phyloP scores from a whole-genome alignment of 2,329 filamentous ascomycete species.

The Penicillium carneum region DNA sequence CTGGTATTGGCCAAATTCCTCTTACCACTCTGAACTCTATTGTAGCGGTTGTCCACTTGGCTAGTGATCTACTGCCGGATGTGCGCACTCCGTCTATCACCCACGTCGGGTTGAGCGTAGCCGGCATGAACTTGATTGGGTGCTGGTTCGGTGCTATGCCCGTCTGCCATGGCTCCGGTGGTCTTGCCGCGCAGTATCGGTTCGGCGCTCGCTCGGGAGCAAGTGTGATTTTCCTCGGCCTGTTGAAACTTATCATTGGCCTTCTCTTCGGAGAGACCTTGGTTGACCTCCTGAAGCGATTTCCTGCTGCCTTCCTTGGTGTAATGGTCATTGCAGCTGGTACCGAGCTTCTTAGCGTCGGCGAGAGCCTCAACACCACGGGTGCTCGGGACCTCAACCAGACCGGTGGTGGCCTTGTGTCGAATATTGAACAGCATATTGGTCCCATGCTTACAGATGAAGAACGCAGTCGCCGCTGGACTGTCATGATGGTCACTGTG shows the following conservation, averaged over 20 bases:
- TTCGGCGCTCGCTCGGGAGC: slow-evolving; percentile 90
- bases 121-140: slow-evolving; percentile 79
- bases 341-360: slow-evolving; percentile 84
- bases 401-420: slow-evolving; percentile 34
- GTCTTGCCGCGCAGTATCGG: slow-evolving; percentile 85
- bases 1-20: slow-evolving; percentile 83
- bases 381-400: slow-evolving; percentile 66
- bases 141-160: slow-evolving; percentile 97
- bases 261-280: slow-evolving; percentile 76
- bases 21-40: slow-evolving; percentile 92
- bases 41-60: slow-evolving; percentile 82
- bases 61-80: slow-evolving; percentile 76
- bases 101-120: slow-evolving; percentile 79
- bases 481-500: slow-evolving; percentile 87
- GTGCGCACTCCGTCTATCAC: slow-evolving; percentile 74
- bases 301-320: slow-evolving; percentile 79
- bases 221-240: slow-evolving; percentile 79
- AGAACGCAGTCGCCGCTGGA: slow-evolving; percentile 79
- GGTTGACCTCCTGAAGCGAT: slow-evolving; percentile 72
- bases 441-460: slow-evolving; percentile 62
- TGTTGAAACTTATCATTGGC: slow-evolving; percentile 77
- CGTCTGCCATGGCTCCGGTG: slow-evolving; percentile 89
- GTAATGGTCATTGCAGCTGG: slow-evolving; percentile 91
- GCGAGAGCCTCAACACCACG: slow-evolving; percentile 80
- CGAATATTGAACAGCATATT: slow-evolving; percentile 49